phyloP scores from a whole-genome alignment of 1,139 yeast species.

The Blastobotrys arbuscula region DNA sequence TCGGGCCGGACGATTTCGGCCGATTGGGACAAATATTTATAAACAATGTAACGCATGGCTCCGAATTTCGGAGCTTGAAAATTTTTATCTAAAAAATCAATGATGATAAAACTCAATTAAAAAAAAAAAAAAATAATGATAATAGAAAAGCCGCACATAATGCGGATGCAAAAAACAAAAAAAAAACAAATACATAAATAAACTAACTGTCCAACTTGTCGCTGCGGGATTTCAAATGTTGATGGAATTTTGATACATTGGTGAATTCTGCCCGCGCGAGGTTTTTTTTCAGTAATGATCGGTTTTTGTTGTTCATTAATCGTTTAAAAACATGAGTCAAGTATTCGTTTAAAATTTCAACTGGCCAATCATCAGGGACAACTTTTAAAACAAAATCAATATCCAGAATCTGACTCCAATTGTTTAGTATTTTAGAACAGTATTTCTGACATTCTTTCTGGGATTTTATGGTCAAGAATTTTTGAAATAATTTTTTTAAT shows the following conservation, averaged over 20 bases:
- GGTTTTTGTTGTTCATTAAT: constrained; percentile 22
- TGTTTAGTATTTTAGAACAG: constrained; percentile 24
- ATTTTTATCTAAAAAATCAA: no score
- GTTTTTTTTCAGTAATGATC: constrained; percentile 21
- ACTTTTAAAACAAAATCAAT: constrained; percentile 27
- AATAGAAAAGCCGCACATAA: no score
- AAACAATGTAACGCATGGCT: no score
- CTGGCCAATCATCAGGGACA: constrained; percentile 35
- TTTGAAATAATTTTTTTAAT: constrained; percentile 27
- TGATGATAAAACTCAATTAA: no score
- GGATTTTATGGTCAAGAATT: constrained; percentile 27
- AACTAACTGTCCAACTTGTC: no score
- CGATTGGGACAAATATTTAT: no score
- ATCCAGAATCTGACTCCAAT: constrained; percentile 31
- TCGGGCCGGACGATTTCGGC: no score
- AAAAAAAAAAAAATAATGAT: no score
- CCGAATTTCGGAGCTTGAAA: no score
- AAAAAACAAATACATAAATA: no score
- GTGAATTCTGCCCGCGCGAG: constrained; percentile 25
- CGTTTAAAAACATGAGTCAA: constrained; percentile 23
- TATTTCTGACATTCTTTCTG: constrained; percentile 25
- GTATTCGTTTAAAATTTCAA: constrained; percentile 31
- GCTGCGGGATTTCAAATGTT: not conserved
- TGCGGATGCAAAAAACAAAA: not conserved
- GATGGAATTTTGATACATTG: not conserved